phyloP scores from a whole-genome alignment of 257 asterid genomes.

The Jasminum sambac region DNA sequence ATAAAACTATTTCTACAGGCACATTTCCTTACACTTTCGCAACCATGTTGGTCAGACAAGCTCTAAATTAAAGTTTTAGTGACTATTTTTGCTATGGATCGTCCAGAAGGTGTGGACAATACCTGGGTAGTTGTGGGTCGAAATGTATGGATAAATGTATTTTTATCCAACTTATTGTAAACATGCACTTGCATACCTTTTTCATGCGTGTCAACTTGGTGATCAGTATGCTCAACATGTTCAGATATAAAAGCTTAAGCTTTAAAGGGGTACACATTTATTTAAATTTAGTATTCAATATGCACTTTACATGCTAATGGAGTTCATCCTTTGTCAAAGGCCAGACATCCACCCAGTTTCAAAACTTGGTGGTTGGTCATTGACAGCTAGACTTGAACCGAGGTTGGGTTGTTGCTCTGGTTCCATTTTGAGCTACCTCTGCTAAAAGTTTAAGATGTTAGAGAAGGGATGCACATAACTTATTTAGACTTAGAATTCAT shows the following conservation, averaged over 20 bases:
- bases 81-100: no score
- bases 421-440: background rate
- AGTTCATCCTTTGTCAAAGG: background rate
- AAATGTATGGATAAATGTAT: no score
- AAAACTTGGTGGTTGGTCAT: background rate
- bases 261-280: background rate
- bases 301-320: background rate
- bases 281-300: background rate
- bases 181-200: background rate
- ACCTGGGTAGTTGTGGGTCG: no score
- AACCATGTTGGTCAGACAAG: no score
- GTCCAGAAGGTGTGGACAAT: no score
- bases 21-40: no score
- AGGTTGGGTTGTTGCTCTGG: background rate
- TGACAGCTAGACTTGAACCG: background rate
- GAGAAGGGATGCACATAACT: background rate
- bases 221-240: background rate
- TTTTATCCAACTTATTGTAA: no score
- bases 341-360: background rate
- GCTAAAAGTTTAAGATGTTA: background rate
- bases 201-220: background rate
- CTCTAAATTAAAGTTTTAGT: no score
- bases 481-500: background rate
- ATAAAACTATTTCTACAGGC: no score
- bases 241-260: background rate